These are phyloP conservation scores for Acacia crassicarpa DNA, from an alignment of 306 rosid species.

Conservation along the genomic window DNA sequence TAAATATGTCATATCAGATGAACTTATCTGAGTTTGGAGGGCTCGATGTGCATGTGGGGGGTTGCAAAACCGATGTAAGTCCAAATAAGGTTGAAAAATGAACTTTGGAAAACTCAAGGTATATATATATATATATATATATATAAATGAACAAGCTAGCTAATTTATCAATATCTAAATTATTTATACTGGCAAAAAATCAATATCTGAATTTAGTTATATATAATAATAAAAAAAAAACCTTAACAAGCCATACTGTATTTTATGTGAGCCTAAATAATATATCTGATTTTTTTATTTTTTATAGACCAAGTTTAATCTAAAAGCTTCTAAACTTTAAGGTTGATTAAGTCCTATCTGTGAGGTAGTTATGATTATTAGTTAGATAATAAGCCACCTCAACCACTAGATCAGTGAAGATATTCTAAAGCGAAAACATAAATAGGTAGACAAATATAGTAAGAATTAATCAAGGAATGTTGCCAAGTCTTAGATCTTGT, in stretches of 20 bases:
- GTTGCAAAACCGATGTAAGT: not conserved
- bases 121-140: not conserved
- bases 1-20: not conserved
- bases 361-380: conserved; percentile 5
- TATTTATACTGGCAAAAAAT: not conserved
- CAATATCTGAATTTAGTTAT: not conserved
- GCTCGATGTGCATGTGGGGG: not conserved
- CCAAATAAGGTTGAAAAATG: not conserved
- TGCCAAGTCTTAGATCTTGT: not conserved
- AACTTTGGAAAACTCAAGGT: not conserved
- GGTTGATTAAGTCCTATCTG: not conserved
- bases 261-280: not conserved
- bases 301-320: not conserved
- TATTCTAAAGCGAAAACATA: not conserved
- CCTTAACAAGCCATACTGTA: not conserved
- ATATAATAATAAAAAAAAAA: too few species aligned
- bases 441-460: not conserved
- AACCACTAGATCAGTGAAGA: not conserved
- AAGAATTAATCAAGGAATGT: not conserved
- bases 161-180: not conserved
- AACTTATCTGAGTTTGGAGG: not conserved
- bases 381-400: conserved; percentile 27
- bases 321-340: not conserved
- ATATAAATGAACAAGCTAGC: not conserved
- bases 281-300: not conserved